Evolutionary conservation across 139 green algal species (phyloP), one percentile per base, ranked within the genome.

Genomic region (Deuterostichococcus epilithicus): DNA sequence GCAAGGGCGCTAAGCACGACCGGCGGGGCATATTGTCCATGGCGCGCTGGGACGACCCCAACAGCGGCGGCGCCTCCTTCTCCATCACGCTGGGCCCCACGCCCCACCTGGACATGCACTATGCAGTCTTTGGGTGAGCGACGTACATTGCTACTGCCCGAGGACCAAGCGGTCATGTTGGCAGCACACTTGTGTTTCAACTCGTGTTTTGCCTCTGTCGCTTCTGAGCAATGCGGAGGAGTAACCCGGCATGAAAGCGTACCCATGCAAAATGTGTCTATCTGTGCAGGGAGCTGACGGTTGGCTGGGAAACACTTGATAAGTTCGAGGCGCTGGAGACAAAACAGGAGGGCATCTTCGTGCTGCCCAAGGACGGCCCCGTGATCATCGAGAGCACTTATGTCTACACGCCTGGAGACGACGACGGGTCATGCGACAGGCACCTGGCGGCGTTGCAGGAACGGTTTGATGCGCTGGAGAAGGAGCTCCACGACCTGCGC

Each of bases 291-390:
- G 78, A 90, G 72, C 84, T 97, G 25, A 95, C 87, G 13, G 18
- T 80, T 0, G 93, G 93, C 10, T 84, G 94, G 78, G 90, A 95
- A n/a, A 83, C 86, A 13, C 78, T 97, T 36, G 71, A 83, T 22
- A 87, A 86, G 58, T 70, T 97, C 47, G 89, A 97, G 79, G 42
- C 75, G 6, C 70, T 95, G 70, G 84, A 90, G 8, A 97, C 91
- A 0, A 69, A 30, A 10, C 77, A 44, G 1, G 89, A 96, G 70
- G 93, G 94, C 37, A 97, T 97, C 45, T 97, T 97, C 78, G 93
- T 96, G 0, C 94, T 95, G 90, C 87, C 88, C 1, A 78, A 88
- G 42, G 77, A 93, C 65, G 82, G 93, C 4, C 91, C 95, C 63
- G 80, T 75, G 36, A 28, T 63, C 3, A 63, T 63, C 28, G 18